phyloP scores from a whole-genome alignment of 75 land plant species.

The Pseudotsuga menziesii region DNA sequence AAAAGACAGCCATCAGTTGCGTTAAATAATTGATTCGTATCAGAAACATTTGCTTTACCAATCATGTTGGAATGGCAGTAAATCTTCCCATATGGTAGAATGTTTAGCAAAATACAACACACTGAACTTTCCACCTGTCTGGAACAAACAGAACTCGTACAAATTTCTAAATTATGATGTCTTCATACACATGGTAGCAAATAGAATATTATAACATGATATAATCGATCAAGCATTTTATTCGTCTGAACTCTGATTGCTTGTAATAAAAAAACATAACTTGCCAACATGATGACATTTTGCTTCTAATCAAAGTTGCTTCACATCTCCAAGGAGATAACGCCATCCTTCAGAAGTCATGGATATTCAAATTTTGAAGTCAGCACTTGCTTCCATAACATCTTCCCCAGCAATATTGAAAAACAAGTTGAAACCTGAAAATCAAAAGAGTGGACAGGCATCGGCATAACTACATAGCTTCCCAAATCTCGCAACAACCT shows the following conservation, averaged over 20 bases:
- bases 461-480: not conserved
- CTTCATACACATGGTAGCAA: too few species aligned
- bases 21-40: too few species aligned
- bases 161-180: too few species aligned
- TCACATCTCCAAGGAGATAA: not conserved
- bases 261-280: not conserved
- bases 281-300: not conserved
- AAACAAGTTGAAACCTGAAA: not conserved
- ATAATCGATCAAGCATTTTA: not conserved
- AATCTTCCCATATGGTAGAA: too few species aligned
- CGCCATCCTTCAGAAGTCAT: not conserved
- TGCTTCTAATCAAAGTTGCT: not conserved
- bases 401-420: not conserved
- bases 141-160: too few species aligned
- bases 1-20: too few species aligned
- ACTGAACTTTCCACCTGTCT: too few species aligned
- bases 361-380: not conserved
- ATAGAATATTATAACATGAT: too few species aligned
- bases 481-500: not conserved
- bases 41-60: too few species aligned
- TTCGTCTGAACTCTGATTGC: not conserved
- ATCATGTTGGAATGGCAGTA: too few species aligned
- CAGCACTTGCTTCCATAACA: not conserved
- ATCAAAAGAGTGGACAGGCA: not conserved
- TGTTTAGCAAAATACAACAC: too few species aligned